Evolutionary conservation across 2,329 filamentous ascomycete genomes (phyloP).

Genomic region (Exophiala spinifera): DNA sequence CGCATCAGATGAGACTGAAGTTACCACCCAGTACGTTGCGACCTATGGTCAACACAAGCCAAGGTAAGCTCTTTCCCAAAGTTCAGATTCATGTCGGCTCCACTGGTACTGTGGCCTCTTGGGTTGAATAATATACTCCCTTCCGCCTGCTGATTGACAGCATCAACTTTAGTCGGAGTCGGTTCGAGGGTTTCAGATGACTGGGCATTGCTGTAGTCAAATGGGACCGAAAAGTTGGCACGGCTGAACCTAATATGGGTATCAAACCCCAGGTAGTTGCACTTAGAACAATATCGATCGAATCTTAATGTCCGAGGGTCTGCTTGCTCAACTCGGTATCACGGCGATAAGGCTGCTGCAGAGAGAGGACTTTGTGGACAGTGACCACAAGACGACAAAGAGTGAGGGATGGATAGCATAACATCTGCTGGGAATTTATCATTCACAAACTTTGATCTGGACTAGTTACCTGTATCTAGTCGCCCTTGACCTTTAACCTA

Average conservation of each 20-base stretch:
- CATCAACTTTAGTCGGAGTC: slow-evolving; percentile 31
- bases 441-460: too few species aligned
- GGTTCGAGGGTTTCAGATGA: slow-evolving; percentile 30
- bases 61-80: not conserved
- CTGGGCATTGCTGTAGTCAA: slow-evolving; percentile 34
- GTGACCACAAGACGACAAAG: not conserved
- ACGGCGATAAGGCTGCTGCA: not conserved
- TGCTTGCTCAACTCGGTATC: not conserved
- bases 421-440: too few species aligned
- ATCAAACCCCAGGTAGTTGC: not conserved
- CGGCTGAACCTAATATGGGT: slow-evolving; percentile 25
- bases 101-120: slow-evolving; percentile 36
- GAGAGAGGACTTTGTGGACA: not conserved
- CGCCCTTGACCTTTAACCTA: too few species aligned
- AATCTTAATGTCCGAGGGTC: not conserved
- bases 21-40: not conserved
- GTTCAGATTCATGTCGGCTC: slow-evolving; percentile 3
- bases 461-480: too few species aligned
- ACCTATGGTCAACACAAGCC: not conserved
- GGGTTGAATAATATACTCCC: slow-evolving; percentile 37
- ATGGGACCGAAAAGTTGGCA: slow-evolving; percentile 34
- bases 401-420: too few species aligned
- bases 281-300: not conserved
- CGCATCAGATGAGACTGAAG: not conserved
- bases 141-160: slow-evolving; percentile 30